phyloP scores from a whole-genome alignment of 2,329 filamentous ascomycete species.

The Ascochyta fabae region DNA sequence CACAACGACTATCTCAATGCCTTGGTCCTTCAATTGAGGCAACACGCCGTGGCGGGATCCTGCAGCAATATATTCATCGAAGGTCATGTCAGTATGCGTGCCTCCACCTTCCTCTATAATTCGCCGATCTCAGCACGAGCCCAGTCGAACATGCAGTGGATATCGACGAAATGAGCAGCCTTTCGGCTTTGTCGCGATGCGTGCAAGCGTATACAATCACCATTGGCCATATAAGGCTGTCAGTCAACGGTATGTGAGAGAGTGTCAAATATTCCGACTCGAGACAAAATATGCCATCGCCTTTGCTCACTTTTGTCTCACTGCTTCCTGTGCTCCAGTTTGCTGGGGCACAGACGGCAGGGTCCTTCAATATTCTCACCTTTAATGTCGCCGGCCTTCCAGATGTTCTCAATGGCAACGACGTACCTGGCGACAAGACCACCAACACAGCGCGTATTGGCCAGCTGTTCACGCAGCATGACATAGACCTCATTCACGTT shows the following conservation, averaged over 20 bases:
- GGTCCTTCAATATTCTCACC: constrained; percentile 60
- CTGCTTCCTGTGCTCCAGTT: constrained; percentile 18
- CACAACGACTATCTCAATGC: constrained; percentile 4
- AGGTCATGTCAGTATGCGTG: constrained; percentile 2
- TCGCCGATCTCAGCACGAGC: constrained; percentile 2
- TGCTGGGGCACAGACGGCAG: constrained; percentile 35
- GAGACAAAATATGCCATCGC: constrained; percentile 21
- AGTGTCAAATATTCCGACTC: not conserved
- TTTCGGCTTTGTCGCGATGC: constrained; percentile 1
- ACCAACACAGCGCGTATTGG: constrained; percentile 65
- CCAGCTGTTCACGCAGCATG: constrained; percentile 61
- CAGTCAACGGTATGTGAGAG: not conserved
- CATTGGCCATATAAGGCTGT: not conserved
- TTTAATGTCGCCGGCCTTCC: constrained; percentile 69
- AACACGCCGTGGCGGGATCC: constrained; percentile 1
- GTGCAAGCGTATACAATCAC: not conserved
- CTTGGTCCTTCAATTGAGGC: constrained; percentile 5
- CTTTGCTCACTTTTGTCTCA: constrained; percentile 4
- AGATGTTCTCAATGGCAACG: constrained; percentile 63
- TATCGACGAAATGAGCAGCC: not conserved
- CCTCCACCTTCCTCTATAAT: constrained; percentile 7
- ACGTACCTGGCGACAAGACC: constrained; percentile 66
- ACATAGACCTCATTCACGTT: constrained; percentile 68
- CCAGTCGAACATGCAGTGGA: not conserved
- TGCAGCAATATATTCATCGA: constrained; percentile 5